Conservation (phyloP, 2,329 filamentous ascomycete species). For the Phaeoacremonium minimum region DNA sequence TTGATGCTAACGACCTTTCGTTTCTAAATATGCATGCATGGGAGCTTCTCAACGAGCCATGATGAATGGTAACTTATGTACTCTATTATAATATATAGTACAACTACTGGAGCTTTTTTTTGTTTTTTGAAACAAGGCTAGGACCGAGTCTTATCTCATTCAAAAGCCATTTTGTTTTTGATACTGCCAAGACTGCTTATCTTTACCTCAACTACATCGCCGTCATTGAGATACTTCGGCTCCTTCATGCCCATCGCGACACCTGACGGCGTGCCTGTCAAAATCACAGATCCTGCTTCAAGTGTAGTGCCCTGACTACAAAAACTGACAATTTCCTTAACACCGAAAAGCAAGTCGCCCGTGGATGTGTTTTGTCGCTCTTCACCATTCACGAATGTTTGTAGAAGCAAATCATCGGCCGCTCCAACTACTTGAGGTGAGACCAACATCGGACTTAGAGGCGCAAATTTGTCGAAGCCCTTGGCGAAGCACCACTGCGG, state of each 20-base stretch:
- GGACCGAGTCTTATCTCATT: too few species aligned
- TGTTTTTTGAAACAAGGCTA: too few species aligned
- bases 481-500: conserved; percentile 55
- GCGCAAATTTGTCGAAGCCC: conserved; percentile 49
- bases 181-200: conserved; percentile 27
- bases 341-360: conserved; percentile 43
- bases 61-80: too few species aligned
- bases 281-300: conserved; percentile 43
- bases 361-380: conserved; percentile 42
- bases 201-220: conserved; percentile 37
- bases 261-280: conserved; percentile 42
- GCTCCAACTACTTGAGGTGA: conserved; percentile 21
- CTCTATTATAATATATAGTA: too few species aligned
- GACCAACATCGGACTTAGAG: conserved; percentile 43
- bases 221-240: conserved; percentile 34
- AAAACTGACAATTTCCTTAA: conserved; percentile 40
- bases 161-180: conserved; percentile 32
- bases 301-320: conserved; percentile 45
- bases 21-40: too few species aligned
- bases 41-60: too few species aligned
- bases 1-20: too few species aligned
- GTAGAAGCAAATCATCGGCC: conserved; percentile 21
- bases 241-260: conserved; percentile 41
- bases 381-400: conserved; percentile 44
- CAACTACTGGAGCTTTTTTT: too few species aligned